Percentiles rank a stretch among this genome's conserved stretches.
These are phyloP conservation scores for Talaromyces sp. DNA, from an alignment of 2,329 filamentous ascomycete genomes.

Conservation along the genomic window DNA sequence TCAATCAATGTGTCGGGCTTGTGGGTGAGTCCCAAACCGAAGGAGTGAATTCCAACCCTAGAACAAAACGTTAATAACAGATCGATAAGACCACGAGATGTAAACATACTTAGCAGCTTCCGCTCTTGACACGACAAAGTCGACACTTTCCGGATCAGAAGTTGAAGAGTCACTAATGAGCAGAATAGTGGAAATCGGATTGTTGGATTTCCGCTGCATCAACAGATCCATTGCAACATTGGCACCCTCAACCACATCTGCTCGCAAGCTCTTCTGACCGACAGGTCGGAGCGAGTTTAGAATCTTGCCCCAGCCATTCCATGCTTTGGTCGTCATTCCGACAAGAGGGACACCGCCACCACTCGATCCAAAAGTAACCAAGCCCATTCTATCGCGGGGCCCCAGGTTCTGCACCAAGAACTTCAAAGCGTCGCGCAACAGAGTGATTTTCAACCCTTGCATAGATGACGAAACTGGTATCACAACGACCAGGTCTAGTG, in stretches of 20 bases:
- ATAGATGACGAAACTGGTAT: slow-evolving; percentile 97
- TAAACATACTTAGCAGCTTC: slow-evolving; percentile 82
- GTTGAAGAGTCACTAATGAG: slow-evolving; percentile 96
- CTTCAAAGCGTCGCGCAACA: slow-evolving; percentile 83
- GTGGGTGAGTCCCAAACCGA: slow-evolving; percentile 91
- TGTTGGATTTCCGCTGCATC: slow-evolving; percentile 95
- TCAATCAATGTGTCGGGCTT: slow-evolving; percentile 99
- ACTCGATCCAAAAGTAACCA: slow-evolving; percentile 94
- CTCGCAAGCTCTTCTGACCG: slow-evolving; percentile 91
- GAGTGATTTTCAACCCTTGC: slow-evolving; percentile 97
- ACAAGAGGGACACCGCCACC: slow-evolving; percentile 89
- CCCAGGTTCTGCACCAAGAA: slow-evolving; percentile 89
- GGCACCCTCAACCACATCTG: slow-evolving; percentile 93
- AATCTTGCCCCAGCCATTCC: slow-evolving; percentile 85
- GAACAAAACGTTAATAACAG: too few species aligned
- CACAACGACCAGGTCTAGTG: slow-evolving; percentile 91
- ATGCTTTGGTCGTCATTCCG: slow-evolving; percentile 95
- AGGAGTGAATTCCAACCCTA: slow-evolving; percentile 91
- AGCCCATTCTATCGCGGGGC: slow-evolving; percentile 89
- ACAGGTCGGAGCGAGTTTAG: slow-evolving; percentile 84
- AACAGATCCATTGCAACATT: slow-evolving; percentile 98
- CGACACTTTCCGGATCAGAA: slow-evolving; percentile 88
- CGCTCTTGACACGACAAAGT: slow-evolving; percentile 93
- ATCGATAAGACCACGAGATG: background rate
- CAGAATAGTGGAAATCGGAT: slow-evolving; percentile 90